Conservation (phyloP, 140 eudicot species). For the Flaveria floridana region DNA sequence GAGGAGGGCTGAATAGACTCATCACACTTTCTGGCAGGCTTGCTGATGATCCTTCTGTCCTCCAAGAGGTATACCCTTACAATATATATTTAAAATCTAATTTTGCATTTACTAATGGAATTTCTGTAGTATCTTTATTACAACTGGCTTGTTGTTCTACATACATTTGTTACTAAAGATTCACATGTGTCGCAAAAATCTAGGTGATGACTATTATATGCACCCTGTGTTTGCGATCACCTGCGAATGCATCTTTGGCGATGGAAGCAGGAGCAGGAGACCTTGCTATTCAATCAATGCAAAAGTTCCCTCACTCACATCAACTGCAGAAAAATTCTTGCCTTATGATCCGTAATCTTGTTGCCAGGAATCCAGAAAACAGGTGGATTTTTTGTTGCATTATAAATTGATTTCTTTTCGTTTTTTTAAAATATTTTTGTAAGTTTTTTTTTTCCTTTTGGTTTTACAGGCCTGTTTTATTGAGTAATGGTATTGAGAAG, state of each 20-base stretch:
- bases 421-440: not conserved
- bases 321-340: constrained; percentile 81
- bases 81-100: not conserved
- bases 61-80: constrained; percentile 67
- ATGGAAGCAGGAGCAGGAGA: constrained; percentile 99
- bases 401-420: not conserved
- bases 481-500: constrained; percentile 77
- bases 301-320: constrained; percentile 59
- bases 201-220: constrained; percentile 87
- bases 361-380: constrained; percentile 80
- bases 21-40: constrained; percentile 66
- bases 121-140: constrained; percentile 10
- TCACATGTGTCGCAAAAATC: constrained; percentile 11
- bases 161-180: constrained; percentile 5
- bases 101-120: not conserved
- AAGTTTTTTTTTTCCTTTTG: not conserved
- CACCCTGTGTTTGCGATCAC: constrained; percentile 79
- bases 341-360: constrained; percentile 95
- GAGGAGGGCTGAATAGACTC: constrained; percentile 69
- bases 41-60: constrained; percentile 73
- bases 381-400: constrained; percentile 41
- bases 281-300: constrained; percentile 81
- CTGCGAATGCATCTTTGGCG: constrained; percentile 74
- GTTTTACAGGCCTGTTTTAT: constrained; percentile 60
- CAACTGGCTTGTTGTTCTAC: constrained; percentile 1